Evolutionary conservation across 768 basidiomycete species (phyloP).

Genomic region (Panellus pusillus): DNA sequence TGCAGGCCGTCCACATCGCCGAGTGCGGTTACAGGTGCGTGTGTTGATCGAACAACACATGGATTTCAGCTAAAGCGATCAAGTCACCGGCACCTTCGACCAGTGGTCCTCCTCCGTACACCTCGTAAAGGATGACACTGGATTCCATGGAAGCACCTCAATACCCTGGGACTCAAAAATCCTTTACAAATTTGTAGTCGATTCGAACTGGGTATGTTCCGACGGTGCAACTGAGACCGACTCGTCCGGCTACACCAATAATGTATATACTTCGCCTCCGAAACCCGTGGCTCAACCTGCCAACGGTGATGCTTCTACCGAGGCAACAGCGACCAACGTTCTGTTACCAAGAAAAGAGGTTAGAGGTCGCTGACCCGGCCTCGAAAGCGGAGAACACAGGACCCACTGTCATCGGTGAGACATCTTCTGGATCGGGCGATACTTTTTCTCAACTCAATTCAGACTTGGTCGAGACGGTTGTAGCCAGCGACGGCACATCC

Average conservation of each 20-base stretch:
- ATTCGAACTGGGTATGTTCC: slow-evolving; percentile 60
- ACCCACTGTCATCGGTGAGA: slow-evolving; percentile 20
- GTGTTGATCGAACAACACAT: neutral
- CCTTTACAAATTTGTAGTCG: slow-evolving; percentile 79
- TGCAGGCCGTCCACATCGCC: slow-evolving; percentile 61
- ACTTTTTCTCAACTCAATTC: slow-evolving; percentile 34
- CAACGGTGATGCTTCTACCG: slow-evolving; percentile 9
- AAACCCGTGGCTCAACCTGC: slow-evolving; percentile 21
- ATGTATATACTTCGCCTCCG: slow-evolving; percentile 57
- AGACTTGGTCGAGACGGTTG: slow-evolving; percentile 38
- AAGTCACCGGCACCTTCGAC: slow-evolving; percentile 74
- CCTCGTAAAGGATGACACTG: slow-evolving; percentile 51
- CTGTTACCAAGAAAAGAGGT: slow-evolving; percentile 4
- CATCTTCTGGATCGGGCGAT: slow-evolving; percentile 10
- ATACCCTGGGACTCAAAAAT: slow-evolving; percentile 67
- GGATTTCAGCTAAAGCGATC: neutral
- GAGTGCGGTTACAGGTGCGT: slow-evolving; percentile 48
- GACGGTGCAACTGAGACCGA: slow-evolving; percentile 62
- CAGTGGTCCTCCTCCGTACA: slow-evolving; percentile 65
- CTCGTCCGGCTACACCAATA: slow-evolving; percentile 66
- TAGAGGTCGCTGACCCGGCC: slow-evolving; percentile 3
- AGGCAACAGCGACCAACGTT: slow-evolving; percentile 2
- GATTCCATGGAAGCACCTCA: slow-evolving; percentile 53
- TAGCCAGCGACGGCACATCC: slow-evolving; percentile 38
- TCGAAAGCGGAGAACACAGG: slow-evolving; percentile 3